Conservation (phyloP, 768 basidiomycete genomes). For the Hygrocybe coccinea region DNA sequence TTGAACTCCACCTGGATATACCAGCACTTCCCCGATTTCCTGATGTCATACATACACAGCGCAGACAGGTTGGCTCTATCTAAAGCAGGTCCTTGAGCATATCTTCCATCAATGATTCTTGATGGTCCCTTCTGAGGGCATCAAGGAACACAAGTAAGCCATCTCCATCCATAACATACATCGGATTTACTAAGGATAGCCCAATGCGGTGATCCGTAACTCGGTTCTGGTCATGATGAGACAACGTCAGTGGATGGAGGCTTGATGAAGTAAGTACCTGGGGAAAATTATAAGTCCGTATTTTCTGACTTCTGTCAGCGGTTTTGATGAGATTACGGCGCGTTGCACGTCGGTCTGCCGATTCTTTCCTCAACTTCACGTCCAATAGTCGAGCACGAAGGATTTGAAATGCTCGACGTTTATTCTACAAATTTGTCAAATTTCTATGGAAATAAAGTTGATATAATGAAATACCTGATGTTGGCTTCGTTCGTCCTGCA, state of each 20-base stretch:
- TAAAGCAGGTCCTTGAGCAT: constrained; percentile 32
- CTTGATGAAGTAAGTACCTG: constrained; percentile 54
- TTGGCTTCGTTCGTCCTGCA: constrained; percentile 97
- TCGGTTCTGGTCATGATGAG: constrained; percentile 54
- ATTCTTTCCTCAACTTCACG: constrained; percentile 63
- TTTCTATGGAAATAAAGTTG: not conserved
- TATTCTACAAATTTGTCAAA: constrained; percentile 56
- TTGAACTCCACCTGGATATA: too few species aligned
- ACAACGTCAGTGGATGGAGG: not conserved
- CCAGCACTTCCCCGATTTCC: too few species aligned
- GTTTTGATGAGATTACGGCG: constrained; percentile 72
- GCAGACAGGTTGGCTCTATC: too few species aligned
- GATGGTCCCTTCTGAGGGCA: constrained; percentile 51
- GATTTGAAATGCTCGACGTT: constrained; percentile 87
- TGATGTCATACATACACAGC: too few species aligned
- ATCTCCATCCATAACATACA: constrained; percentile 62
- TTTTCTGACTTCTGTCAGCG: constrained; percentile 88
- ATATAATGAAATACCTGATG: constrained; percentile 60
- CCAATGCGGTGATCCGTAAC: constrained; percentile 91
- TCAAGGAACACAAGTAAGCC: constrained; percentile 54
- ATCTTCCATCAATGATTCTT: constrained; percentile 53
- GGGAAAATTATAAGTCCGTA: constrained; percentile 92
- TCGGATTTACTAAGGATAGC: constrained; percentile 63
- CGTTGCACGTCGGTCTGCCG: constrained; percentile 62
- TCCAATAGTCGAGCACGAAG: constrained; percentile 84